A percentile compares a stretch with the other conserved stretches of the same genome.
Conservation (phyloP, 2,329 filamentous ascomycete genomes). For the Pseudocercospora fijiensis region DNA sequence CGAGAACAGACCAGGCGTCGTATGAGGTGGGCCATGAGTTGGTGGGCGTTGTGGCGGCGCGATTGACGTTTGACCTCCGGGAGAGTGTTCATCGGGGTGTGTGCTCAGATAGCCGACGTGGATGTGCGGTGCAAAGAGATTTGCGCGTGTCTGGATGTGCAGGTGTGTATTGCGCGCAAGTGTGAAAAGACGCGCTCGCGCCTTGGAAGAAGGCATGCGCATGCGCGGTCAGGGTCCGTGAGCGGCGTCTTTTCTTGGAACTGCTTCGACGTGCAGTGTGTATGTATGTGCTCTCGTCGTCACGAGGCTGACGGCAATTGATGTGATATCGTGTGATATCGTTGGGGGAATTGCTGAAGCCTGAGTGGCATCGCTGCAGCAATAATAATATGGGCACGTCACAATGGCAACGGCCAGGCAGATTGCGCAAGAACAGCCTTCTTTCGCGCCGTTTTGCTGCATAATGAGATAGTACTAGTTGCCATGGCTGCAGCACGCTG, state of each 20-base stretch:
- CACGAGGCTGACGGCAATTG: background rate
- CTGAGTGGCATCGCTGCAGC: background rate
- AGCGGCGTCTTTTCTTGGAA: background rate
- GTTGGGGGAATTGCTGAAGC: background rate
- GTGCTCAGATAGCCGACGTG: constrained; percentile 11
- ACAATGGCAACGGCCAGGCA: background rate
- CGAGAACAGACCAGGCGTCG: background rate
- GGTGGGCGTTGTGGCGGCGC: background rate
- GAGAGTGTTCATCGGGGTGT: constrained; percentile 1
- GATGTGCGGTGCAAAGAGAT: constrained; percentile 13
- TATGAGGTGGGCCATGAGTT: background rate
- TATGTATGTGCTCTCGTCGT: background rate
- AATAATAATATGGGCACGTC: too few species aligned
- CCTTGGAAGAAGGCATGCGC: background rate
- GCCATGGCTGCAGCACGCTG: background rate
- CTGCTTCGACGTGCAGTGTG: background rate
- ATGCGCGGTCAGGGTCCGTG: background rate
- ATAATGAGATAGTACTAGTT: too few species aligned
- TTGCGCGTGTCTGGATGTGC: background rate
- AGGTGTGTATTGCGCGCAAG: constrained; percentile 1
- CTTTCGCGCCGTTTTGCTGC: background rate
- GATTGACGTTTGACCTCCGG: background rate
- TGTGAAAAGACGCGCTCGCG: background rate
- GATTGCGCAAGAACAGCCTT: background rate
- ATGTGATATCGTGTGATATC: background rate